These are phyloP conservation scores for Capsicum baccatum DNA, from an alignment of 257 asterid genomes.

Conservation along the genomic window DNA sequence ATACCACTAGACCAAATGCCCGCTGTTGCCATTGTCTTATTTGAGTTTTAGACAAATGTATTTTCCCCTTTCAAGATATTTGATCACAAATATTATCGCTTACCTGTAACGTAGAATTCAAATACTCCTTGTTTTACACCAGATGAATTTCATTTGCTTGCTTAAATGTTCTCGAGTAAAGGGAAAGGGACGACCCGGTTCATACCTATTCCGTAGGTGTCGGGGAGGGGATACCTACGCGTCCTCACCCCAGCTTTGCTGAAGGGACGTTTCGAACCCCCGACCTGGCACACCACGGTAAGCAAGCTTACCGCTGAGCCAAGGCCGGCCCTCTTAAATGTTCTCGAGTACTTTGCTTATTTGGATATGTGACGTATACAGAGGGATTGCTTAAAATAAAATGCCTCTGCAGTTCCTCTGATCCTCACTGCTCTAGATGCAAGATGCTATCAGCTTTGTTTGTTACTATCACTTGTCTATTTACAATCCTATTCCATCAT, in stretches of 20 bases:
- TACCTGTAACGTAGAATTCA: neutral
- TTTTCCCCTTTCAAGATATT: neutral
- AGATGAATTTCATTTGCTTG: neutral
- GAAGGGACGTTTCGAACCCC: too few species aligned
- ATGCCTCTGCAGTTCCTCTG: slow-evolving; percentile 1
- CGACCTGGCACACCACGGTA: too few species aligned
- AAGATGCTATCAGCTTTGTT: neutral
- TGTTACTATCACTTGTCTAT: neutral
- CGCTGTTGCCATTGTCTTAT: neutral
- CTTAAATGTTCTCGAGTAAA: neutral
- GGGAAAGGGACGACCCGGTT: too few species aligned
- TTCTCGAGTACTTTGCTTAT: neutral
- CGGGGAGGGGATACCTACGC: too few species aligned
- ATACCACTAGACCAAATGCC: slow-evolving; percentile 61
- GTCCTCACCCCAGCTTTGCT: too few species aligned
- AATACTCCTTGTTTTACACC: neutral
- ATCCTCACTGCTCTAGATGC: neutral
- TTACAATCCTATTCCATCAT: neutral
- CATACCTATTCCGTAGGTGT: too few species aligned
- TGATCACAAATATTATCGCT: neutral
- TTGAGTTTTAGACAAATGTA: neutral
- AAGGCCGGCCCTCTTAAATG: too few species aligned
- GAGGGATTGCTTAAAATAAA: slow-evolving; percentile 10
- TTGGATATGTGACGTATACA: neutral
- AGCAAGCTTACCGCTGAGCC: too few species aligned